Evolutionary conservation across 2,329 filamentous ascomycete genomes (phyloP).

Genomic region (Ophiosphaerella narmari): DNA sequence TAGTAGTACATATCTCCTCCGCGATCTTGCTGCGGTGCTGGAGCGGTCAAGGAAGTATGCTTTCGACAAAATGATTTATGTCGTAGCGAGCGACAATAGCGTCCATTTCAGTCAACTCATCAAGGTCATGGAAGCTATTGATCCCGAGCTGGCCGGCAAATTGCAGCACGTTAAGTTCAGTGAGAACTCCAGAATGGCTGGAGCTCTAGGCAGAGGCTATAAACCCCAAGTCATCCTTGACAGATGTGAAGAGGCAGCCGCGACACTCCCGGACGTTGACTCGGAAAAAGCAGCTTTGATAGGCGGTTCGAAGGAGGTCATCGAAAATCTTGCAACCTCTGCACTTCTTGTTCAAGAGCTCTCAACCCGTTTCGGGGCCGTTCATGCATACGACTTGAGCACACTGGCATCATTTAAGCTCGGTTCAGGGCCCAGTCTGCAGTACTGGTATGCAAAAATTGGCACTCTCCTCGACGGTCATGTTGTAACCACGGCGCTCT

Average conservation of each 20-base stretch:
- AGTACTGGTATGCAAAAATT: conserved; percentile 37
- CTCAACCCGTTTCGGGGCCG: conserved; percentile 22
- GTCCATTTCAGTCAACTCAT: conserved; percentile 75
- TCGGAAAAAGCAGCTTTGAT: conserved; percentile 23
- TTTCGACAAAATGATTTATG: conserved; percentile 82
- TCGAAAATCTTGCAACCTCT: conserved; percentile 21
- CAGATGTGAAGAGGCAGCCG: conserved; percentile 26
- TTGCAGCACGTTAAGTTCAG: conserved; percentile 79
- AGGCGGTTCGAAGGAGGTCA: conserved; percentile 14
- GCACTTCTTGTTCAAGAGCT: conserved; percentile 37
- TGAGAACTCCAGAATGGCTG: conserved; percentile 58
- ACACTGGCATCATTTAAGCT: conserved; percentile 34
- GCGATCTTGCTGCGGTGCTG: conserved; percentile 76
- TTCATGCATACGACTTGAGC: conserved; percentile 31
- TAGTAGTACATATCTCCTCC: conserved; percentile 76
- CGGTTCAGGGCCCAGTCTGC: conserved; percentile 35
- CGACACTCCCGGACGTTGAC: conserved; percentile 17
- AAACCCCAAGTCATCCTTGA: conserved; percentile 69
- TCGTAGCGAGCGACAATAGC: conserved; percentile 73
- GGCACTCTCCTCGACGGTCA: conserved; percentile 19
- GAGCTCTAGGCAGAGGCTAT: conserved; percentile 66
- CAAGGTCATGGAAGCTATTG: conserved; percentile 76
- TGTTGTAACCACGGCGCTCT: conserved; percentile 12
- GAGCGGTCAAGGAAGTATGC: conserved; percentile 64
- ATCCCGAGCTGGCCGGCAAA: conserved; percentile 68